Evolutionary conservation across 805 yeast genomes (phyloP).

Genomic region (Candida stauntonica): DNA sequence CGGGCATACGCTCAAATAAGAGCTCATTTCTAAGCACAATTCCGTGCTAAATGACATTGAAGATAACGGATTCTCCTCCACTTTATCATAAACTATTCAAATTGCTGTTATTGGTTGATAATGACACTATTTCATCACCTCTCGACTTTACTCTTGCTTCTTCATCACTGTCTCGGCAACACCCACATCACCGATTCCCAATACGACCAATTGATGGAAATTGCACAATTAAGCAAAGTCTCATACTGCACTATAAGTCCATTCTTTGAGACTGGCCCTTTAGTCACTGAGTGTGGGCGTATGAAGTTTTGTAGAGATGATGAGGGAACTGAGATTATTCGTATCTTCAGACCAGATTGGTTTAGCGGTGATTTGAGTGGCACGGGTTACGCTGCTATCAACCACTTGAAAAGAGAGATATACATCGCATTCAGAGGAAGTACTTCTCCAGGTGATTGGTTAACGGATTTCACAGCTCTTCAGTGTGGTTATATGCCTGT

Average conservation of each 20-base stretch:
- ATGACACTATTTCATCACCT: neutral
- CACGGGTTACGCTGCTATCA: constrained; percentile 51
- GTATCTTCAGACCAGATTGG: constrained; percentile 13
- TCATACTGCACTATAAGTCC: constrained; percentile 10
- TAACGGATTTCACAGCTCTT: constrained; percentile 47
- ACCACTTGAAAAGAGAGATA: constrained; percentile 39
- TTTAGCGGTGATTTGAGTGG: constrained; percentile 40
- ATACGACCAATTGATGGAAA: neutral
- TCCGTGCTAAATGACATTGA: too few relatives aligned
- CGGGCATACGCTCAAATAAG: too few relatives aligned
- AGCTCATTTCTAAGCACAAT: too few relatives aligned
- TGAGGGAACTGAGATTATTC: constrained; percentile 5
- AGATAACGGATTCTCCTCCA: too few relatives aligned
- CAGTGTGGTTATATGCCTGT: constrained; percentile 48
- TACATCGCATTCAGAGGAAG: constrained; percentile 62
- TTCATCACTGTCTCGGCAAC: neutral
- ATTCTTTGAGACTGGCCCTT: constrained; percentile 2
- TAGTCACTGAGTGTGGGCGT: constrained; percentile 1
- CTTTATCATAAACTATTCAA: too few relatives aligned
- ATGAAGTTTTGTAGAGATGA: constrained; percentile 5
- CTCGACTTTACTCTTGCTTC: neutral
- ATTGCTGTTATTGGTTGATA: too few relatives aligned
- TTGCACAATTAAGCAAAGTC: constrained; percentile 5
- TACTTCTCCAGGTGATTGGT: constrained; percentile 55
- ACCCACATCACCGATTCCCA: neutral